Percentiles rank a stretch among this genome's conserved stretches.
Evolutionary conservation across 345 rosid species (phyloP).

Genomic region (Sisymbrium altissimum): DNA sequence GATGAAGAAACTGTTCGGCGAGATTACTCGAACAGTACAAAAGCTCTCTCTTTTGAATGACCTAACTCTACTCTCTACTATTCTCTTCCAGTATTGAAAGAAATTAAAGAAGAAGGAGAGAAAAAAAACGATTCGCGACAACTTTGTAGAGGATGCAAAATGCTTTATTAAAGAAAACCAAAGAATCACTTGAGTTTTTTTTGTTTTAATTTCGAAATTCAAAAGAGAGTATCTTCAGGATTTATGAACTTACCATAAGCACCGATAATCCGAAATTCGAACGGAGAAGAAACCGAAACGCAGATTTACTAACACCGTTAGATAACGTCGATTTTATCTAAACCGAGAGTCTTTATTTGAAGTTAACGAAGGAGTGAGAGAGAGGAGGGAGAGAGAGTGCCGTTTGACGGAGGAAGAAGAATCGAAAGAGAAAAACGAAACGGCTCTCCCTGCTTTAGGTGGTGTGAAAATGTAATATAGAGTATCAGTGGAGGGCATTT

Average conservation of each 20-base stretch:
- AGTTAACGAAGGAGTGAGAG: constrained; percentile 3
- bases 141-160: background rate
- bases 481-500: constrained; percentile 29
- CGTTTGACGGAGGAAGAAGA: background rate
- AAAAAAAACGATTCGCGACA: background rate
- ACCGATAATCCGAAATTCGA: constrained; percentile 26
- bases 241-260: constrained; percentile 44
- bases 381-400: background rate
- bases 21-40: constrained; percentile 18
- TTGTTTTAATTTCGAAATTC: background rate
- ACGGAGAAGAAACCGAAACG: constrained; percentile 27
- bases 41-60: background rate
- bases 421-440: constrained; percentile 4
- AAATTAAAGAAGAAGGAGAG: too few species aligned
- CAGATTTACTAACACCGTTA: constrained; percentile 39
- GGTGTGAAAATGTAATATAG: constrained; percentile 11
- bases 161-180: constrained; percentile 13
- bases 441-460: constrained; percentile 16
- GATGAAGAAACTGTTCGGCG: constrained; percentile 23
- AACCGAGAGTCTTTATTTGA: constrained; percentile 1
- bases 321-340: constrained; percentile 30
- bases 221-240: constrained; percentile 24
- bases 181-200: background rate
- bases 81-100: background rate
- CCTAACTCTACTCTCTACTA: background rate